Evolutionary conservation across 805 yeast species (phyloP).

Genomic region (Dipodascus albidus): DNA sequence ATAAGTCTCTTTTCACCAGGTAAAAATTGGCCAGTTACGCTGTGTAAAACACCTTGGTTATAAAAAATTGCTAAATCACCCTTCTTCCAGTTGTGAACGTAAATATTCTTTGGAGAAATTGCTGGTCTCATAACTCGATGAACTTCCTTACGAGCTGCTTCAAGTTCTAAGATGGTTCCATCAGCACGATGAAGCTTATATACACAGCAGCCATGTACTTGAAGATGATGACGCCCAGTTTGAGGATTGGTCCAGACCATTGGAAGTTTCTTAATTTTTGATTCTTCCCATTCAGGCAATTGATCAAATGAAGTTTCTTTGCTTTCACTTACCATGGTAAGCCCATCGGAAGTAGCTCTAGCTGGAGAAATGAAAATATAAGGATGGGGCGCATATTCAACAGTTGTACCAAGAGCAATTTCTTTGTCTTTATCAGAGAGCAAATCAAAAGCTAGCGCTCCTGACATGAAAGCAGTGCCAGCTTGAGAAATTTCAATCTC

Average conservation of each 20-base stretch:
- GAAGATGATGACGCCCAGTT: constrained; percentile 71
- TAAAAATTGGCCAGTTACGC: constrained; percentile 82
- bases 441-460: constrained; percentile 63
- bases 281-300: constrained; percentile 74
- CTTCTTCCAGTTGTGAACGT: constrained; percentile 71
- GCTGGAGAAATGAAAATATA: constrained; percentile 76
- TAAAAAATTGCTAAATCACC: constrained; percentile 83
- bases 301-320: constrained; percentile 55
- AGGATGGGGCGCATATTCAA: constrained; percentile 88
- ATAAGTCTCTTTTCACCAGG: constrained; percentile 70
- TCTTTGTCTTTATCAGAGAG: constrained; percentile 61
- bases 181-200: constrained; percentile 45
- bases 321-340: constrained; percentile 74
- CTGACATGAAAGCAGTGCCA: constrained; percentile 82
- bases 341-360: constrained; percentile 73
- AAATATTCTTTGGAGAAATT: constrained; percentile 58
- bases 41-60: constrained; percentile 86
- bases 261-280: constrained; percentile 67
- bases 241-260: constrained; percentile 89
- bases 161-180: constrained; percentile 52
- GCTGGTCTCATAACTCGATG: constrained; percentile 79
- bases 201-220: constrained; percentile 83
- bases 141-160: constrained; percentile 61
- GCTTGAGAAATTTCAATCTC: constrained; percentile 63
- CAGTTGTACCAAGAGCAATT: constrained; percentile 65